Evolutionary conservation across 805 yeast species (phyloP).

Genomic region (Monosporozyma servazzii): DNA sequence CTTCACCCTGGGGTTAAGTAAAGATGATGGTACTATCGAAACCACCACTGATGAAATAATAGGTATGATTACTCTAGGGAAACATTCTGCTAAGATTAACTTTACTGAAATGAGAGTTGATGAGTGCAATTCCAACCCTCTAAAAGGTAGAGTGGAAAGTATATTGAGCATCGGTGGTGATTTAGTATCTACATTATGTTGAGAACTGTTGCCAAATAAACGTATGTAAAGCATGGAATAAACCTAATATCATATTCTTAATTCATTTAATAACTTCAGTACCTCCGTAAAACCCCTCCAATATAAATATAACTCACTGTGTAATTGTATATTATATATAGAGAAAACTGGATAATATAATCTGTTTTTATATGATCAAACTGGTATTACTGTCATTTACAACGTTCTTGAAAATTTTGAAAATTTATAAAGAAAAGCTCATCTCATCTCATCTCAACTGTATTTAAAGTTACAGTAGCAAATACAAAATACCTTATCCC

Average conservation of each 20-base stretch:
- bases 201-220: constrained; percentile 7
- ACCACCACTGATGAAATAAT: constrained; percentile 30
- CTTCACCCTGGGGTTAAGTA: constrained; percentile 30
- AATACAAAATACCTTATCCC: not conserved
- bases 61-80: constrained; percentile 68
- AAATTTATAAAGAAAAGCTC: constrained; percentile 5
- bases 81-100: constrained; percentile 59
- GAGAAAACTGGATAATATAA: not conserved
- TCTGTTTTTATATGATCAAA: not conserved
- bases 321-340: not conserved
- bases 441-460: constrained; percentile 23
- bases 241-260: not conserved
- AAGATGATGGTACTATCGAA: constrained; percentile 8
- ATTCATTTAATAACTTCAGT: not conserved
- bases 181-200: constrained; percentile 76
- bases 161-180: constrained; percentile 69
- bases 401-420: constrained; percentile 3
- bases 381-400: not conserved
- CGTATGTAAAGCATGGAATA: not conserved
- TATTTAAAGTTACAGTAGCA: not conserved
- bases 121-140: constrained; percentile 61
- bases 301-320: not conserved
- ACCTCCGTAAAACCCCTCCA: not conserved
- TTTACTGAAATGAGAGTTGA: constrained; percentile 55
- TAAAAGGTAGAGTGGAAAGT: constrained; percentile 75